Percentiles rank a stretch among this genome's conserved stretches.
phyloP scores from a whole-genome alignment of 75 land plant species.

The Azolla pinnata region DNA sequence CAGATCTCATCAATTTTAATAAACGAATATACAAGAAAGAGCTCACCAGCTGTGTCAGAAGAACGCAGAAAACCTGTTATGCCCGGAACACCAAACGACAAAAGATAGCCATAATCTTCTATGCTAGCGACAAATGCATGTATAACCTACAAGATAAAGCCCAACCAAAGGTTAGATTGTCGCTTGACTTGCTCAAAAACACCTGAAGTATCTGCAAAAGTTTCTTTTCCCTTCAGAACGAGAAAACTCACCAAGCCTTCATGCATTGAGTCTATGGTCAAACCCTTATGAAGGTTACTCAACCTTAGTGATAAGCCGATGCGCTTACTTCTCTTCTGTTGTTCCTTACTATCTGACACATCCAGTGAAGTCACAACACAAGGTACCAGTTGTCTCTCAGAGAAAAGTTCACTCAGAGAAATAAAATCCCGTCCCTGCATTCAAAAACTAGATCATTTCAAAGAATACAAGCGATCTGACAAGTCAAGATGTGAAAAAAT shows the following conservation, averaged over 20 bases:
- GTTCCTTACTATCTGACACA: slow-evolving; percentile 33
- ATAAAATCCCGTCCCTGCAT: slow-evolving; percentile 30
- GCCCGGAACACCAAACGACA: slow-evolving; percentile 63
- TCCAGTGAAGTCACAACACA: slow-evolving; percentile 64
- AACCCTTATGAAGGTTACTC: slow-evolving; percentile 54
- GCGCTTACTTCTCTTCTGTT: slow-evolving; percentile 40
- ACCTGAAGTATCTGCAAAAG: too few relatives aligned
- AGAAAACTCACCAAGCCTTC: slow-evolving; percentile 64
- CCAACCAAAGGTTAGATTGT: not conserved
- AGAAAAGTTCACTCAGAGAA: slow-evolving; percentile 37
- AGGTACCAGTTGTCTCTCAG: slow-evolving; percentile 70
- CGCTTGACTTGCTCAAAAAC: too few relatives aligned
- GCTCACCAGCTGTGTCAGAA: too few relatives aligned
- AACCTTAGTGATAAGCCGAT: slow-evolving; percentile 77
- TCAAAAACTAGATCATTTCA: not conserved
- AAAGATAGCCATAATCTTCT: slow-evolving; percentile 94
- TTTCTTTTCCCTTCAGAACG: too few relatives aligned
- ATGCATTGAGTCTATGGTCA: slow-evolving; percentile 67
- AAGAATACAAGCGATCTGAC: too few relatives aligned
- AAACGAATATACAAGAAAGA: too few relatives aligned
- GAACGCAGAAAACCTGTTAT: slow-evolving; percentile 70
- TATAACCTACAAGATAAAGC: slow-evolving; percentile 41
- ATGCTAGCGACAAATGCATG: slow-evolving; percentile 63
- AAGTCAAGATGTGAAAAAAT: too few relatives aligned
- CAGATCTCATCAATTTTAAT: slow-evolving; percentile 1